Evolutionary conservation across 2,329 filamentous ascomycete species (phyloP), one percentile per base, ranked within the genome.

Genomic region (Trichoderma koningiopsis): DNA sequence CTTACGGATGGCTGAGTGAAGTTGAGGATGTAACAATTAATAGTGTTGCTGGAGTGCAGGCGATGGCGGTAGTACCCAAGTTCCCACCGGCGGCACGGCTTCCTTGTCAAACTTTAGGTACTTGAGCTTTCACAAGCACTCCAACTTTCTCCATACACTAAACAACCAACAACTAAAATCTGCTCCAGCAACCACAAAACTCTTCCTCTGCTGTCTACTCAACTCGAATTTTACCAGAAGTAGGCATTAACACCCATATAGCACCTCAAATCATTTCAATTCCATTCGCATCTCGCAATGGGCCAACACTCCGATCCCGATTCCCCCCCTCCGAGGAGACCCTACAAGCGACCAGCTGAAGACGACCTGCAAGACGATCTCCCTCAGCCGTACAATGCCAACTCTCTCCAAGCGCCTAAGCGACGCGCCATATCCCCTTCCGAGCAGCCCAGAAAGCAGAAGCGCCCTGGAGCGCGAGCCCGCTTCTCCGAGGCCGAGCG

Each of bases 401-500:
- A 84, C 72, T 83, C 82, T 53, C 83, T 89, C 27, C 86, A 87
- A 72, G 83, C 86, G 1, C 86, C 86, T 31, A 88, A 88, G 77
- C 86, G 87, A 74, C 85, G 86, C 60, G 84, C 84, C 70, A 77
- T 86, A 19, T 88, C 87, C 1, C 80, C 83, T 43, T 88, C 87
- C 1, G 83, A 85, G 10, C 79, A 83, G 49, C 87, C 88, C 11
- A 88, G 90, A 62, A 91, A 89, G 77, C 85, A 86, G 68, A 93
- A 93, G 79, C 87, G 90, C 5, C 91, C 91, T 1, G 89, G 89
- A 5, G 86, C 87, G 70, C 85, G 88, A 68, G 86, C 89, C 14
- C 87, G 92, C 71, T 89, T 95, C 71, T 88, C 88, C 37, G 88
- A 88, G 67, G 81, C 87, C 35, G 89, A 93, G 75, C 86, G 88